phyloP scores from a whole-genome alignment of 129 eudicot genomes.

The Oenanthe sinensis region DNA sequence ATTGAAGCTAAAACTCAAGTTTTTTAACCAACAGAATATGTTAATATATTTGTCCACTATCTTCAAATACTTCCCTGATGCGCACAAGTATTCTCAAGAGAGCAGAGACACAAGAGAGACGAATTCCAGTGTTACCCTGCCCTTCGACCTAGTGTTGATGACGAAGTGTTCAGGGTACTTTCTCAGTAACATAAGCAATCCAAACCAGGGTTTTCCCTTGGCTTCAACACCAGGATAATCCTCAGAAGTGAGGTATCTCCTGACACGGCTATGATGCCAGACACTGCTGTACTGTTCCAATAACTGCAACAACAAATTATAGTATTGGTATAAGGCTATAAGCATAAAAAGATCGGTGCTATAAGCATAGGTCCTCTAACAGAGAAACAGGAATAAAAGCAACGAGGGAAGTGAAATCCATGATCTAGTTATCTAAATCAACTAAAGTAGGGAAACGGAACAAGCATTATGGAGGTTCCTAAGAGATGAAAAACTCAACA shows the following conservation, averaged over 20 bases:
- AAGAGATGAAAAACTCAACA: background rate
- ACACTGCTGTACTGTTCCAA: conserved; percentile 52
- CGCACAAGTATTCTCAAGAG: conserved; percentile 29
- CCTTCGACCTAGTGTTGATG: conserved; percentile 84
- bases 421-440: background rate
- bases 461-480: background rate
- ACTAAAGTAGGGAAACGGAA: background rate
- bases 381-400: background rate
- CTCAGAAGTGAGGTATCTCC: conserved; percentile 78
- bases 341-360: background rate
- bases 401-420: background rate
- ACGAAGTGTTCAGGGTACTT: conserved; percentile 94
- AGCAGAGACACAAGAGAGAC: conserved; percentile 88
- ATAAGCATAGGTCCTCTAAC: background rate
- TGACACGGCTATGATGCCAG: conserved; percentile 94
- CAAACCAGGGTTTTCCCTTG: conserved; percentile 83
- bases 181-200: conserved; percentile 87
- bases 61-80: background rate
- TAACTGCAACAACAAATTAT: conserved; percentile 43
- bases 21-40: background rate
- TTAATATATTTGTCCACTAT: background rate
- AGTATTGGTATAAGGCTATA: background rate
- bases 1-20: background rate
- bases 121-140: conserved; percentile 72
- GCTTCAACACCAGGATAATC: conserved; percentile 65